phyloP scores from a whole-genome alignment of 208 protist genomes.

The Tritrichomonas foetus region DNA sequence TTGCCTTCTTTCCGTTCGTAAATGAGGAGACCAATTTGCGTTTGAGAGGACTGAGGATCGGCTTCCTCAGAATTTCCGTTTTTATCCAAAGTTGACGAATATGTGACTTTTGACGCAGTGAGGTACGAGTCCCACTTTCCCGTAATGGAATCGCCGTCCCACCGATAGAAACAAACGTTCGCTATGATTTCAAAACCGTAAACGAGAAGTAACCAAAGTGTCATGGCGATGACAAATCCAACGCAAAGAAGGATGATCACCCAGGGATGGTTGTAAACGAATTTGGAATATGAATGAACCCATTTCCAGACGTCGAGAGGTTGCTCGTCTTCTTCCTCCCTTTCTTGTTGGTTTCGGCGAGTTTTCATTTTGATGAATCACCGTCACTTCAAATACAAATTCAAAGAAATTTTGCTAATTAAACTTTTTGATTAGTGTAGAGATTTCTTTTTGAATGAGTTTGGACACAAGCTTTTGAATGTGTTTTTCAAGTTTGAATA shows the following conservation, averaged over 20 bases:
- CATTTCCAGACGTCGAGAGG: neutral
- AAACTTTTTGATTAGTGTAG: too few relatives aligned
- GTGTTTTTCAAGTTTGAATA: too few relatives aligned
- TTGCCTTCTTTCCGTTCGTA: neutral
- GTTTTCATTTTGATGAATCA: too few relatives aligned
- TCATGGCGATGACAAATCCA: neutral
- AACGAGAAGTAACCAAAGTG: neutral
- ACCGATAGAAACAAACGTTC: neutral
- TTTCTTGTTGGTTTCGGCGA: too few relatives aligned
- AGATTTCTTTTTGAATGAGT: too few relatives aligned
- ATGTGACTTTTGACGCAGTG: neutral
- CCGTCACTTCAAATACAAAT: too few relatives aligned
- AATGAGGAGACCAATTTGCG: neutral
- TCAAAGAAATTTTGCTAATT: too few relatives aligned
- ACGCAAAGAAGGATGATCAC: neutral
- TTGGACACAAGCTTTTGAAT: too few relatives aligned
- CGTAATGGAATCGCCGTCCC: neutral
- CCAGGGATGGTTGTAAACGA: neutral
- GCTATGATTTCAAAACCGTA: neutral
- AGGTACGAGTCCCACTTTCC: neutral
- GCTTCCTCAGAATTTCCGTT: neutral
- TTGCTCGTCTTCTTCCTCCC: neutral
- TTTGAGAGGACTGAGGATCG: neutral
- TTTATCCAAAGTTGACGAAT: neutral
- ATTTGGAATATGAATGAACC: neutral